Evolutionary conservation across 108 stramenopile species (phyloP).

Genomic region (Bacterosira constricta): DNA sequence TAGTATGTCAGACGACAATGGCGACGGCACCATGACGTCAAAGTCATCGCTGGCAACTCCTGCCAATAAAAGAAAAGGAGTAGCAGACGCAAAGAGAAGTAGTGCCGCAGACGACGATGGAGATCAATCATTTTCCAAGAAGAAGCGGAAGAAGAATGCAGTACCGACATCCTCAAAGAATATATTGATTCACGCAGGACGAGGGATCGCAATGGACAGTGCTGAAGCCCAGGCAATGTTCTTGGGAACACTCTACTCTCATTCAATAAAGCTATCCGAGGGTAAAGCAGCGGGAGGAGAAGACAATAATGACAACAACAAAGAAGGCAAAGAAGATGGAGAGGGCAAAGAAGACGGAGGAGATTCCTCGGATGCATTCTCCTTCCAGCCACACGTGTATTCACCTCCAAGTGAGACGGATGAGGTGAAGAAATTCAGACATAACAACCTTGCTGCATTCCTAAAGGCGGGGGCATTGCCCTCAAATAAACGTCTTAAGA

Average conservation of each 20-base stretch:
- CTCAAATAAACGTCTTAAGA: conserved; percentile 70
- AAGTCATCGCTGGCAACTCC: neutral
- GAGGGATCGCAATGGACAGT: conserved; percentile 45
- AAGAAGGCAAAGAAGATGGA: neutral
- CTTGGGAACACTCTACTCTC: conserved; percentile 42
- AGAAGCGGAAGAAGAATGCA: conserved; percentile 25
- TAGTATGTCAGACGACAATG: conserved; percentile 17
- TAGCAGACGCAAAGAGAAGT: neutral
- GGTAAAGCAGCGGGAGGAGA: neutral
- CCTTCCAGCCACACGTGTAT: neutral
- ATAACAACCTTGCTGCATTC: conserved; percentile 26
- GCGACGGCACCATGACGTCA: conserved; percentile 10
- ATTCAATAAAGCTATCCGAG: conserved; percentile 26
- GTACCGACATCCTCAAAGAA: conserved; percentile 27
- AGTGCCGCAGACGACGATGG: neutral
- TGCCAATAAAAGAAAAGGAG: conserved; percentile 37
- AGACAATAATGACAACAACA: neutral
- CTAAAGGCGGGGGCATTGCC: conserved; percentile 31
- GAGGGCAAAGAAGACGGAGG: neutral
- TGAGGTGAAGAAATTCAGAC: conserved; percentile 12
- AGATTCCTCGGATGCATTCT: neutral
- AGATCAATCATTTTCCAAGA: conserved; percentile 19
- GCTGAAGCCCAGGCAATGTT: conserved; percentile 36
- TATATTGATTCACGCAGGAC: conserved; percentile 51
- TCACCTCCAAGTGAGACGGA: neutral